Conservation (phyloP, 1,284 basidiomycete genomes). For the Ustilago hordei region DNA sequence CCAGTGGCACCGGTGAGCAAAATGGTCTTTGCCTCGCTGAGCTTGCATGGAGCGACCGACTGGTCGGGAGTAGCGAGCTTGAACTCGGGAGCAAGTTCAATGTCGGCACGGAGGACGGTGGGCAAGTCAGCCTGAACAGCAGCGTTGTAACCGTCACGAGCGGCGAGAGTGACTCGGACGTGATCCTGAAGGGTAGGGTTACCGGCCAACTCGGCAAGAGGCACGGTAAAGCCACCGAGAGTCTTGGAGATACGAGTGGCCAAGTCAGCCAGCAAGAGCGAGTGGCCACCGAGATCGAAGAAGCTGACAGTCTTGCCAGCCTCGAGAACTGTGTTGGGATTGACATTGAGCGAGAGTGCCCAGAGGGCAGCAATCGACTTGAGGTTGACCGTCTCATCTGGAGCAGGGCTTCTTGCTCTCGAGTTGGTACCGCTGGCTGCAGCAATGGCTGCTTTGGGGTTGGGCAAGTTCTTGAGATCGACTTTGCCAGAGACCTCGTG, state of each 20-base stretch:
- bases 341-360: constrained; percentile 65
- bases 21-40: constrained; percentile 60
- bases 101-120: constrained; percentile 63
- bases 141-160: constrained; percentile 65
- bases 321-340: constrained; percentile 50
- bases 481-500: constrained; percentile 68
- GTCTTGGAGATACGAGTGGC: constrained; percentile 64
- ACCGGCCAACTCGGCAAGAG: constrained; percentile 61
- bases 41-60: constrained; percentile 28
- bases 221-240: constrained; percentile 64
- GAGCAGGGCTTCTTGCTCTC: constrained; percentile 40
- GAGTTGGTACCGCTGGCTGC: constrained; percentile 50
- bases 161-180: constrained; percentile 55
- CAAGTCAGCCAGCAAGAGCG: constrained; percentile 63
- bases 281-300: constrained; percentile 69
- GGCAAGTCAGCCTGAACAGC: constrained; percentile 68
- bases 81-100: constrained; percentile 59
- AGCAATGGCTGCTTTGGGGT: constrained; percentile 52
- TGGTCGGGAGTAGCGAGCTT: constrained; percentile 38
- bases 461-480: constrained; percentile 64
- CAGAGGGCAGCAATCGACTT: constrained; percentile 62
- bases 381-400: constrained; percentile 55
- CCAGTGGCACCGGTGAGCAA: constrained; percentile 69
- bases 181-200: constrained; percentile 64
- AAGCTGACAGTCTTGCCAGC: constrained; percentile 56